These are phyloP conservation scores for Flammula alnicola DNA, from an alignment of 1,284 basidiomycete genomes.

Conservation along the genomic window DNA sequence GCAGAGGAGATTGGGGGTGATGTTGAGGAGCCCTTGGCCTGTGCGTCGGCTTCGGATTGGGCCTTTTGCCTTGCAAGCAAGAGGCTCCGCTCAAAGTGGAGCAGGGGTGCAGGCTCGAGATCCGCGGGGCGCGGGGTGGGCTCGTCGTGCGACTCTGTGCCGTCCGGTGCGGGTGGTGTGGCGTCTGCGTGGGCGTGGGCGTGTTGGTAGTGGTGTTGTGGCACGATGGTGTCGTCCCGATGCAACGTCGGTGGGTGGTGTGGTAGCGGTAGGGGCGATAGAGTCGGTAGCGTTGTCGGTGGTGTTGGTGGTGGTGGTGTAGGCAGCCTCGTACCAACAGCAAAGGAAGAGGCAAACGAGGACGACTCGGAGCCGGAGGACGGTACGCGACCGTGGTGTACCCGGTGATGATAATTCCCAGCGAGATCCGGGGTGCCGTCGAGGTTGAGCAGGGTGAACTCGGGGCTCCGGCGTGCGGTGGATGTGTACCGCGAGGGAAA, in stretches of 20 bases:
- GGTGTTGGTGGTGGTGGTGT: slow-evolving; percentile 30
- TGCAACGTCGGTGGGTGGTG: slow-evolving; percentile 7
- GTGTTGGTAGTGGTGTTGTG: no score
- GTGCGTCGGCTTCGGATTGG: slow-evolving; percentile 7
- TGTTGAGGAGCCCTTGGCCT: neutral
- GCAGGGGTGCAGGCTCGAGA: slow-evolving; percentile 23
- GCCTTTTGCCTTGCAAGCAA: slow-evolving; percentile 16
- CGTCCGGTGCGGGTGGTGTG: neutral
- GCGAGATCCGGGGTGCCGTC: slow-evolving; percentile 8
- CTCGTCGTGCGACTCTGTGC: slow-evolving; percentile 19
- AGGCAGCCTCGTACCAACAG: slow-evolving; percentile 21
- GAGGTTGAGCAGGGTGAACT: slow-evolving; percentile 23
- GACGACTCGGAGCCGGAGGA: slow-evolving; percentile 23
- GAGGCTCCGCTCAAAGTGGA: slow-evolving; percentile 25
- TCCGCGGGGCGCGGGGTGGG: slow-evolving; percentile 33
- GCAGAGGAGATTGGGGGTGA: no score
- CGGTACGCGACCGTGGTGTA: slow-evolving; percentile 14
- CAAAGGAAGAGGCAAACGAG: slow-evolving; percentile 21
- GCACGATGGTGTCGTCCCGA: slow-evolving; percentile 17
- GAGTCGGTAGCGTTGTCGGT: no score
- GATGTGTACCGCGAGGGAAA: slow-evolving; percentile 33
- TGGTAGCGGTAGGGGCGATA: neutral
- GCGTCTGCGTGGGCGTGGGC: neutral
- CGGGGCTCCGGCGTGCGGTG: slow-evolving; percentile 21
- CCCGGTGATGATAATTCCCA: neutral